Evolutionary conservation across 192 early-diverging fungal species (phyloP), one percentile per base, ranked within the genome.

Genomic region (Chytriomyces hyalinus): DNA sequence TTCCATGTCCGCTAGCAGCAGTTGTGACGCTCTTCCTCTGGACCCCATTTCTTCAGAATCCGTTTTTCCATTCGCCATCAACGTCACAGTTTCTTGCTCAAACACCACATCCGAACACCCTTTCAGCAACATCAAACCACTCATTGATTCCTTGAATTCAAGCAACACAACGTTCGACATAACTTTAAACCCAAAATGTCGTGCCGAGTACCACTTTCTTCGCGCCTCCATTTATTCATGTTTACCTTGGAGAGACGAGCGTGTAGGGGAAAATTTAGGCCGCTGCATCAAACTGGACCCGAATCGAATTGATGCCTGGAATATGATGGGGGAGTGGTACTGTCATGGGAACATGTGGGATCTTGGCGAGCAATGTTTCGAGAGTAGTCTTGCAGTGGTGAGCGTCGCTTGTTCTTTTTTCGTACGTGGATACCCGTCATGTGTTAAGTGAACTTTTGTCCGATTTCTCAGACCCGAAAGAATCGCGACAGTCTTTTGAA

Each of bases 271-370:
- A 49, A 67, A 78, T 28, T 46, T 78, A 20, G 67, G 65, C 26
- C 47, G 65, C 22, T 78, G 70, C 53, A 1, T 72, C 6, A 61
- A 61, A 36, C 13, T 65, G 28, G 15, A 48, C 76, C 67, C 66
- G 24, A 49, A 15, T 8, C 47, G 24, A 4, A 36, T 50, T 13
- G 75, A 76, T 10, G 76, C 76, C 6, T 78, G 67, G 65, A 78
- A 78, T 61, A 13, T 78, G 65, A 67, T 78, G 60, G 76, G 76
- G 5, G 67, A 78, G 28, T 78, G 76, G 76, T 78, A 78, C 44
- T 78, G 57, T 26, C 44, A 70, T 17, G 45, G 22, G 49, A 51
- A 57, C 26, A 13, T 11, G 9, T 70, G 69, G 72, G n/a, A 47
- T 20, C 45, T 78, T 13, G 76, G 50, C 9, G n/a, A 57, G 45